phyloP scores from a whole-genome alignment of 257 asterid genomes.

The Jacaranda copaia region DNA sequence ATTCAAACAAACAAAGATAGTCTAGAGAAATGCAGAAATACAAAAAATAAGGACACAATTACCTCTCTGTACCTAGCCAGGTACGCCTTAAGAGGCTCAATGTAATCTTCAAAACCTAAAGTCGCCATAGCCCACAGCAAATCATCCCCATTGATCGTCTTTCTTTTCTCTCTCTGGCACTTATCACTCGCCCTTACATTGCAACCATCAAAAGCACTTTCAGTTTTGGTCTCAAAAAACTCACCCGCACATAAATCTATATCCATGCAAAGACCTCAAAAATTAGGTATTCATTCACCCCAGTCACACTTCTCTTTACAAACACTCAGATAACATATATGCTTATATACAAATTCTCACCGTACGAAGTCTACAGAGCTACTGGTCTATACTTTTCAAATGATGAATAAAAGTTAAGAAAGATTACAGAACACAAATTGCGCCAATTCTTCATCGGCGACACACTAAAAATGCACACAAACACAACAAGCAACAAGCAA shows the following conservation, averaged over 20 bases:
- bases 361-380: not conserved
- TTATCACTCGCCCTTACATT: constrained; percentile 86
- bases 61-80: constrained; percentile 88
- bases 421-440: not conserved
- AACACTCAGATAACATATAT: not conserved
- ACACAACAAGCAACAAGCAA: not conserved
- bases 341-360: not conserved
- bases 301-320: not conserved
- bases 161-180: constrained; percentile 92
- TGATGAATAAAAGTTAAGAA: not conserved
- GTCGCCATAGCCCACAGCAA: constrained; percentile 93
- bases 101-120: constrained; percentile 90
- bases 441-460: not conserved
- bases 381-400: not conserved
- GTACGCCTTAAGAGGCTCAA: constrained; percentile 88
- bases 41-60: constrained; percentile 23
- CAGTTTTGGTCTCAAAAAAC: not conserved
- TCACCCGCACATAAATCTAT: not conserved
- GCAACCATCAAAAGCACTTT: constrained; percentile 32
- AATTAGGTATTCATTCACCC: constrained; percentile 11
- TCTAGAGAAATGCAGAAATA: not conserved
- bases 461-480: not conserved
- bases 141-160: constrained; percentile 93
- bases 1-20: not conserved
- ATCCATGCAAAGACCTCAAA: not conserved